phyloP scores from a whole-genome alignment of 371 early-diverging fungal species.

The Encephalitozoon cuniculi region DNA sequence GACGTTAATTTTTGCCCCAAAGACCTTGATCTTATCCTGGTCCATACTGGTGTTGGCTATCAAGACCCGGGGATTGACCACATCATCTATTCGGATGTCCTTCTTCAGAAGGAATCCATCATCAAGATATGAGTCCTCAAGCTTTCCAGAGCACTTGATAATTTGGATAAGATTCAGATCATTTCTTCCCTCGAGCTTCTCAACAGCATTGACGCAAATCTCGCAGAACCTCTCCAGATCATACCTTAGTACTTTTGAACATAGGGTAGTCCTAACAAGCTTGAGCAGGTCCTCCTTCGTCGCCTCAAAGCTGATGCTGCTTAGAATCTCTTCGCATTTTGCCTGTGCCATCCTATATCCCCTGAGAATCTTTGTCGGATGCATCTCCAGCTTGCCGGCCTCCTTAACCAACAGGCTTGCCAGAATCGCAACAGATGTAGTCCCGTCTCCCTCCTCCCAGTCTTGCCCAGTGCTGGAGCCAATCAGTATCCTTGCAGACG shows the following conservation, averaged over 20 bases:
- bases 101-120: slow-evolving; percentile 96
- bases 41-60: slow-evolving; percentile 87
- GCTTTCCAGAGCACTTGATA: slow-evolving; percentile 89
- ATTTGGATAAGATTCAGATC: slow-evolving; percentile 95
- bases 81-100: slow-evolving; percentile 85
- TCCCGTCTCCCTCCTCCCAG: slow-evolving; percentile 99
- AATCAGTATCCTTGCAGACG: slow-evolving; percentile 92
- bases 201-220: slow-evolving; percentile 84
- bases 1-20: slow-evolving; percentile 90
- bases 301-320: slow-evolving; percentile 72
- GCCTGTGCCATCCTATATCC: slow-evolving; percentile 83
- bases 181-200: slow-evolving; percentile 62
- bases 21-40: slow-evolving; percentile 98
- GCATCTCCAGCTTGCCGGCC: slow-evolving; percentile 86
- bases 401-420: slow-evolving; percentile 89
- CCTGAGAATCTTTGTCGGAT: slow-evolving; percentile 91
- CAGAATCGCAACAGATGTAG: slow-evolving; percentile 93
- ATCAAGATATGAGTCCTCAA: slow-evolving; percentile 86
- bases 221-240: slow-evolving; percentile 90
- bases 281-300: slow-evolving; percentile 56
- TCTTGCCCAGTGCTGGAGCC: slow-evolving; percentile 87
- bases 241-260: slow-evolving; percentile 86
- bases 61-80: slow-evolving; percentile 83
- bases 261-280: slow-evolving; percentile 82
- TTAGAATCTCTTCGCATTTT: slow-evolving; percentile 75